Base-by-base conservation (phyloP, 2,329 filamentous ascomycete species). In the Pezicula neosporulosa region DNA sequence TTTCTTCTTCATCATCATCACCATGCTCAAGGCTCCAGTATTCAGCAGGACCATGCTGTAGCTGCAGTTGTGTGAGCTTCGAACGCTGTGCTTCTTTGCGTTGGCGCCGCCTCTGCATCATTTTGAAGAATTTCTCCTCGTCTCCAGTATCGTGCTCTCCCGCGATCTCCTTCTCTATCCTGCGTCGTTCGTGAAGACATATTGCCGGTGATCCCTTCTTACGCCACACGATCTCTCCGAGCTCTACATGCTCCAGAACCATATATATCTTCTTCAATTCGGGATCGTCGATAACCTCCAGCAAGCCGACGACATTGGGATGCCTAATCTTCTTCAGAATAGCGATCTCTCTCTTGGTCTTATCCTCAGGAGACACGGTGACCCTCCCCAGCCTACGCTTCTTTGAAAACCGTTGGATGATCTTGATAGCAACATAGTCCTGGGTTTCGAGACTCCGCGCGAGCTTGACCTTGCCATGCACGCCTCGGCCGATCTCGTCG, bases 271-370 rank as follows among this genome's bases (percentile, higher is more conserved):
- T 99, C 73, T 95, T 94, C 52, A 91, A 83, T 63, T 91, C 90
- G 2, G 93, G 93, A 67, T 99, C 94, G 67, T 99, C 94, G 63
- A 99, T 97, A 63, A 99, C 92, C 72, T 99, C 94, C 57, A 97
- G 81, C 37, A 99, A 77, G 62, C 90, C 92, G 56, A 99, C 94
- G 38, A 99, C 90, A 65, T 99, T 97, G n/a, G 90, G 87, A 69
- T 99, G 94, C 28, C 93, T 86, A 49, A 96, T 96, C 75, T 99
- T 99, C 71, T 99, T 99, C 63, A 99, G 77, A 52, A 99, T 97
- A 66, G 94, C 94, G 57, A 99, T 96, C 73, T 99, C 94, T 67
- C 89, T 87, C 74, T 96, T 97, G 51, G 89, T 90, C 75, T 92
- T 93, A 69, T 90, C 86, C 63, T 85, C 80, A 3, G 80, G 82